A percentile compares a stretch with the other conserved stretches of the same genome.
Evolutionary conservation across 1,284 basidiomycete genomes (phyloP).

Genomic region (Stereum hirsutum): DNA sequence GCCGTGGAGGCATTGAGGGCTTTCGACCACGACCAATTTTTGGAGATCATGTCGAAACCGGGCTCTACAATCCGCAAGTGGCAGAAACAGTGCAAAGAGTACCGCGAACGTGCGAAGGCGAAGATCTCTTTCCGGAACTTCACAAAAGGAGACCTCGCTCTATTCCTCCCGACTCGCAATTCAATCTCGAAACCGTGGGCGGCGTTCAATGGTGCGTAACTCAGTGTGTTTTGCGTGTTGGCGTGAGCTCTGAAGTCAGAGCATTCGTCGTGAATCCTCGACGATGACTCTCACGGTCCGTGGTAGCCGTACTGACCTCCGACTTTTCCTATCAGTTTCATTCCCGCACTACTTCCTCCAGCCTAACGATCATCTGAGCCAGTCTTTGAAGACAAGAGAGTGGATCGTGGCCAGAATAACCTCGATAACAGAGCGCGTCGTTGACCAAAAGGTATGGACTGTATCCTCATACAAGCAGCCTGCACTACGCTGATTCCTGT

Average conservation of each 20-base stretch:
- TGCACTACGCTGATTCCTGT: conserved; percentile 9
- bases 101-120: conserved; percentile 84
- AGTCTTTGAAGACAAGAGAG: conserved; percentile 80
- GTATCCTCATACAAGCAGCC: neutral
- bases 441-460: conserved; percentile 56
- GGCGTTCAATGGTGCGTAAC: conserved; percentile 88
- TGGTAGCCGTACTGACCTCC: conserved; percentile 12
- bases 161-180: conserved; percentile 94
- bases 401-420: conserved; percentile 94
- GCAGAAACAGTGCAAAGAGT: conserved; percentile 93
- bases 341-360: conserved; percentile 97
- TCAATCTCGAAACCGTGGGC: conserved; percentile 91
- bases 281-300: neutral
- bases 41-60: conserved; percentile 74
- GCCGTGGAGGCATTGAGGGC: conserved; percentile 61
- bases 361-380: conserved; percentile 74
- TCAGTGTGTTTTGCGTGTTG: conserved; percentile 5
- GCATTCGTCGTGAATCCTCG: neutral
- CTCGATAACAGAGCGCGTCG: conserved; percentile 79
- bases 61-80: conserved; percentile 88
- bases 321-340: conserved; percentile 49
- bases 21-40: conserved; percentile 79
- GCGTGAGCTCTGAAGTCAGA: neutral
- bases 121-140: conserved; percentile 95
- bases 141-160: conserved; percentile 84